Evolutionary conservation across 768 basidiomycete genomes (phyloP).

Genomic region (Kwoniella sp.): DNA sequence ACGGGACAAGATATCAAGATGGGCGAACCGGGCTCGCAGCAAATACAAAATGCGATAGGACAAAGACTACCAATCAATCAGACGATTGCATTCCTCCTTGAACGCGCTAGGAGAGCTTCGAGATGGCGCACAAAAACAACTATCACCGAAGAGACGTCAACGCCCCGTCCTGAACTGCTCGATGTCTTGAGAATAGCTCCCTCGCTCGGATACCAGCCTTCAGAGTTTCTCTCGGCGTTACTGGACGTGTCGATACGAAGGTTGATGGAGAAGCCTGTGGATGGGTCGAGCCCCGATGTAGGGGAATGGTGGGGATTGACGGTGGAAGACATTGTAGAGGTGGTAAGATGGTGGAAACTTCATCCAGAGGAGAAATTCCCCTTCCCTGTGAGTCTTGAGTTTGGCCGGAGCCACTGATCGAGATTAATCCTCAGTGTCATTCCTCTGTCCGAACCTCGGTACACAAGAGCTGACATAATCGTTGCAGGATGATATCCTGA

Average conservation of each 20-base stretch:
- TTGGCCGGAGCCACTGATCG: too few relatives aligned
- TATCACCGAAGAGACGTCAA: neutral
- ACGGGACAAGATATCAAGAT: constrained; percentile 7
- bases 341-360: constrained; percentile 33
- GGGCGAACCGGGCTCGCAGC: neutral
- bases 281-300: neutral
- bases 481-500: neutral
- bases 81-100: constrained; percentile 12
- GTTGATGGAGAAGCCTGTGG: constrained; percentile 10
- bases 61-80: constrained; percentile 8
- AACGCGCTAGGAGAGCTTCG: constrained; percentile 4
- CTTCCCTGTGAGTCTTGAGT: constrained; percentile 30
- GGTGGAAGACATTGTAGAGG: constrained; percentile 11
- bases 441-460: too few relatives aligned
- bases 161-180: neutral
- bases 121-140: neutral
- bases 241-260: constrained; percentile 15
- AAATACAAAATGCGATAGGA: neutral
- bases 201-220: neutral
- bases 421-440: neutral
- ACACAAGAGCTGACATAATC: too few relatives aligned
- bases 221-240: constrained; percentile 7
- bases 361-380: constrained; percentile 12
- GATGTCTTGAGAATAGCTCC: constrained; percentile 6
- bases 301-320: constrained; percentile 17